These are phyloP conservation scores for Cystobasidiaceae sp. DNA, from an alignment of 1,284 basidiomycete genomes.

Conservation along the genomic window DNA sequence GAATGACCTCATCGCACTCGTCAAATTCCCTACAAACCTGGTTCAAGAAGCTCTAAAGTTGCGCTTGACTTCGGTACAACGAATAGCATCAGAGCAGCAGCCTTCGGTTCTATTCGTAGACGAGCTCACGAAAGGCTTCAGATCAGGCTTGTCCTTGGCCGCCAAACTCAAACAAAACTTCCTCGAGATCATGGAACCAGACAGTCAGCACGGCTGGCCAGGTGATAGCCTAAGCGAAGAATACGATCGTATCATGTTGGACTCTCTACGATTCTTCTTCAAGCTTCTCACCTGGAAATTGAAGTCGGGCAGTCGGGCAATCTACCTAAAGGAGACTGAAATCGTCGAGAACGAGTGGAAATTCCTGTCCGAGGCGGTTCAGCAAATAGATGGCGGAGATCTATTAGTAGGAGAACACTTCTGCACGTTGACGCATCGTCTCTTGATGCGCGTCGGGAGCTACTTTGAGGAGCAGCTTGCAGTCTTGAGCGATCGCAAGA, in stretches of 20 bases:
- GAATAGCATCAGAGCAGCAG: slow-evolving; percentile 61
- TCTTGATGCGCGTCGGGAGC: slow-evolving; percentile 82
- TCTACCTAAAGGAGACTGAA: slow-evolving; percentile 97
- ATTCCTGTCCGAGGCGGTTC: slow-evolving; percentile 87
- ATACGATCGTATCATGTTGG: slow-evolving; percentile 83
- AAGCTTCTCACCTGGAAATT: slow-evolving; percentile 91
- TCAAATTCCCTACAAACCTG: slow-evolving; percentile 90
- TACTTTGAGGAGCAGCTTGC: slow-evolving; percentile 92
- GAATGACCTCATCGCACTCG: slow-evolving; percentile 83
- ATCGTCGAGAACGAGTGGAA: slow-evolving; percentile 94
- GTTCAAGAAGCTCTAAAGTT: slow-evolving; percentile 86
- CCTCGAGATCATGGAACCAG: slow-evolving; percentile 74
- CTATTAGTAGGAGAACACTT: slow-evolving; percentile 88
- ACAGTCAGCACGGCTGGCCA: slow-evolving; percentile 84
- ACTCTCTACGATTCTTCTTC: slow-evolving; percentile 87
- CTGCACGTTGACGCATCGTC: slow-evolving; percentile 80
- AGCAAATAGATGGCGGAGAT: slow-evolving; percentile 83
- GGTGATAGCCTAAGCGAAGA: slow-evolving; percentile 72
- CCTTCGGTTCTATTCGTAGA: slow-evolving; percentile 88
- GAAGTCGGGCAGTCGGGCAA: slow-evolving; percentile 82
- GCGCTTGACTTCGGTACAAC: slow-evolving; percentile 82
- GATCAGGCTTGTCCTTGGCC: slow-evolving; percentile 84
- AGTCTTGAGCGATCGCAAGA: slow-evolving; percentile 55
- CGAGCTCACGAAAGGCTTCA: slow-evolving; percentile 90
- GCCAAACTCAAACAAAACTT: slow-evolving; percentile 94